Evolutionary conservation across 345 rosid species (phyloP), one percentile per base, ranked within the genome.

Genomic region (Boechera stricta): DNA sequence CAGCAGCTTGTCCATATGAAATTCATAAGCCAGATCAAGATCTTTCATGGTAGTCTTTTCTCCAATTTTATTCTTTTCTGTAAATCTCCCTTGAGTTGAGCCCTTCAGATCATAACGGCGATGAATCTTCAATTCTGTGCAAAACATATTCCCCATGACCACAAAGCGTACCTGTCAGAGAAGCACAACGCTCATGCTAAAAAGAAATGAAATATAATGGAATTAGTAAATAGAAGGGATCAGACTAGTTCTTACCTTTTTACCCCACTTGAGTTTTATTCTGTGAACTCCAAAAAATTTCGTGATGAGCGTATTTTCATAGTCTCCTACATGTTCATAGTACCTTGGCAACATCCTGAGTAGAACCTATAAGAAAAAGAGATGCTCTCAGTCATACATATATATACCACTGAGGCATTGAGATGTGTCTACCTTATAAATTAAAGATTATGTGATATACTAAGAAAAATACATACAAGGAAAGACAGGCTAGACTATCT

Each of bases 121-220:
- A 85, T 95, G 99, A 81, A 95, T 95, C 83, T 87, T 84, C 67
- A 92, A 77, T 68, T 92, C 97, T 59, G 99, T 95, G 89, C 97
- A 95, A 80, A 95, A 95, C 99, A 95, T 95, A 82, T 92, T 95
- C 55, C 99, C 99, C 99, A 95, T 95, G 79, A 95, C 97, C 84
- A 95, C 93, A 82, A 95, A 95, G 47, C 91, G 90, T 71, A 95
- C 99, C 99, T 95, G 75, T 76, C 72, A 75, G 78, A 83, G 73
- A 72, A 68, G 45, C 75, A 79, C 71, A 79, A 68, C 16, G 65
- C 21, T 68, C 45, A 73, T 54, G 58, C 65, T 52, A 60, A 64
- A 38, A 72, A 33, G 18, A 64, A 67, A 21, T 6, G 31, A n/a
- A 48, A 62, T 31, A 55, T 12, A 55, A 62, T 78, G 74, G 9